Conservation (phyloP, 805 yeast species). For the Cyberlindnera suaveolens region DNA sequence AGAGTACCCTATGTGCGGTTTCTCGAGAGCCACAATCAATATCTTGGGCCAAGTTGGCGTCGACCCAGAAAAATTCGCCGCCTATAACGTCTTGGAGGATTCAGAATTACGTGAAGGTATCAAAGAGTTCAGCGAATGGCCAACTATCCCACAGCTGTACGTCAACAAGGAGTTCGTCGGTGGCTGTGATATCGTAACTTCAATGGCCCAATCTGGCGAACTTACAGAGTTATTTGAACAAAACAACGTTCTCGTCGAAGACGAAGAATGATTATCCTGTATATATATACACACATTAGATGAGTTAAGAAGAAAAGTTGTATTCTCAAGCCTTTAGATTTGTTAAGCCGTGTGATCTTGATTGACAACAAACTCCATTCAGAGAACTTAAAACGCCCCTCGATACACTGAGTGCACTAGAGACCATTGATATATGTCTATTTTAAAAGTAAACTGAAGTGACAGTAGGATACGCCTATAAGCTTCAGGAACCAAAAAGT, state of each 20-base stretch:
- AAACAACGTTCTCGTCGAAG: constrained; percentile 75
- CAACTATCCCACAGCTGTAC: constrained; percentile 95
- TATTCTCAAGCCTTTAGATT: constrained; percentile 38
- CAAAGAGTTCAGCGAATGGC: constrained; percentile 95
- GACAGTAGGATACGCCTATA: neutral
- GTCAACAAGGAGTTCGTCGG: constrained; percentile 90
- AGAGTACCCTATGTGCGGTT: constrained; percentile 96
- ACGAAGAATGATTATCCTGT: constrained; percentile 35
- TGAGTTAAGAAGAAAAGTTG: constrained; percentile 6
- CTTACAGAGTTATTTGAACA: constrained; percentile 76
- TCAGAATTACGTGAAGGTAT: constrained; percentile 91
- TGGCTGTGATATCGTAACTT: constrained; percentile 91
- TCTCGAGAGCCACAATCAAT: constrained; percentile 91
- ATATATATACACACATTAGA: neutral
- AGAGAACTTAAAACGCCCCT: constrained; percentile 12
- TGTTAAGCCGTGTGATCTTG: constrained; percentile 25
- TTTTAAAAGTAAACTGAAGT: constrained; percentile 1
- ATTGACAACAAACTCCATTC: constrained; percentile 31
- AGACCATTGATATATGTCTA: constrained; percentile 1
- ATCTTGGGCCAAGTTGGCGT: constrained; percentile 95
- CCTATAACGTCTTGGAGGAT: constrained; percentile 93
- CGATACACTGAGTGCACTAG: neutral
- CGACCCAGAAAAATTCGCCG: constrained; percentile 93
- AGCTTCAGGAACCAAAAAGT: constrained; percentile 2
- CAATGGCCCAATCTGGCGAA: constrained; percentile 91